Percentiles rank a stretch among this genome's conserved stretches.
Evolutionary conservation across 495 filamentous ascomycete genomes (phyloP).

Genomic region (Xylaria intraflava): DNA sequence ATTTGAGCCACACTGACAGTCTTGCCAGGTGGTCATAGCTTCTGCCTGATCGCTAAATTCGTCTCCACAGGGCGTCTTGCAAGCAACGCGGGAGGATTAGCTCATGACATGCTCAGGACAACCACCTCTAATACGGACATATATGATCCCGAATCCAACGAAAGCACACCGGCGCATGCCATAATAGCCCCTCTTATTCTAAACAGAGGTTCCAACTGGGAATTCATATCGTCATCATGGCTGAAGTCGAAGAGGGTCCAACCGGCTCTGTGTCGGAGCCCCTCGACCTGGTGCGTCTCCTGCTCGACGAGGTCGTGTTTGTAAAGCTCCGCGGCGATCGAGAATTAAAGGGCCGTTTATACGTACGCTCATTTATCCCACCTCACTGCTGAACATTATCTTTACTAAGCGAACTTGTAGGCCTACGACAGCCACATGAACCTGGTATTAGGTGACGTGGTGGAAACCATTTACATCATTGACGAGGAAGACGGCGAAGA

Average conservation of each 20-base stretch:
- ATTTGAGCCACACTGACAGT: too few relatives aligned
- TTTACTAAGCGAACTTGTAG: slow-evolving; percentile 37
- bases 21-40: slow-evolving; percentile 1
- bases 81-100: not conserved
- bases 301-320: slow-evolving; percentile 91
- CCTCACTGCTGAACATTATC: slow-evolving; percentile 26
- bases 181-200: not conserved
- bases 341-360: slow-evolving; percentile 88
- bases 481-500: slow-evolving; percentile 83
- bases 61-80: not conserved
- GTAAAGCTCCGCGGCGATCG: slow-evolving; percentile 94
- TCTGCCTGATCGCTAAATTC: not conserved
- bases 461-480: slow-evolving; percentile 91
- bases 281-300: slow-evolving; percentile 89
- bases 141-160: not conserved
- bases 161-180: not conserved
- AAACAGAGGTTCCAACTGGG: too few relatives aligned
- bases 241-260: slow-evolving; percentile 61
- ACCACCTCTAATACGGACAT: not conserved
- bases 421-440: slow-evolving; percentile 99
- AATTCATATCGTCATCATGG: slow-evolving; percentile 41
- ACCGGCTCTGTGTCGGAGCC: slow-evolving; percentile 67
- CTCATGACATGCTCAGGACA: not conserved
- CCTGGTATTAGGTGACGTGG: slow-evolving; percentile 91
- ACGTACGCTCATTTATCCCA: slow-evolving; percentile 45